These are phyloP conservation scores for Candida xyloterini DNA, from an alignment of 805 yeast species.

Conservation along the genomic window DNA sequence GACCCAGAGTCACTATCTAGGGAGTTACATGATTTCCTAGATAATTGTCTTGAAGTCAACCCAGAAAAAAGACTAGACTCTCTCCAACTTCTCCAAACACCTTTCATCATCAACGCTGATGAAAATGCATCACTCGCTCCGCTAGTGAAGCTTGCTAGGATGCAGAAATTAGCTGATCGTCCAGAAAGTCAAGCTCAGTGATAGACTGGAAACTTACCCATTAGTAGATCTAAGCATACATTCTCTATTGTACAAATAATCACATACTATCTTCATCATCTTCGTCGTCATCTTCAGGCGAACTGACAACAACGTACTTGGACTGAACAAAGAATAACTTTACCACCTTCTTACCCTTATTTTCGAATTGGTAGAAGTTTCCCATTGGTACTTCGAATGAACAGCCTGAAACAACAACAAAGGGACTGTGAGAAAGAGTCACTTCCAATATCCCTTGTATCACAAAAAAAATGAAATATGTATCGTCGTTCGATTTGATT, in stretches of 20 bases:
- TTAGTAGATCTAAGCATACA: conserved; percentile 10
- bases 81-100: conserved; percentile 62
- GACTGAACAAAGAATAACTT: conserved; percentile 76
- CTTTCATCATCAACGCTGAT: conserved; percentile 62
- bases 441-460: conserved; percentile 70
- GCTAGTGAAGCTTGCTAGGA: conserved; percentile 67
- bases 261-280: conserved; percentile 16
- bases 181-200: conserved; percentile 20
- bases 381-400: conserved; percentile 80
- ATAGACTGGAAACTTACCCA: conserved; percentile 1
- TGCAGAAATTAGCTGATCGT: conserved; percentile 49
- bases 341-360: conserved; percentile 56
- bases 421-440: conserved; percentile 52
- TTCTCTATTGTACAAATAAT: conserved; percentile 10
- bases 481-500: conserved; percentile 57
- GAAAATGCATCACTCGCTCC: conserved; percentile 64
- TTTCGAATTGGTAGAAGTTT: conserved; percentile 65
- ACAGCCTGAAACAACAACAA: conserved; percentile 68
- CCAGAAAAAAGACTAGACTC: conserved; percentile 81
- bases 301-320: conserved; percentile 37
- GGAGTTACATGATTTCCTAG: conserved; percentile 64
- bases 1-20: conserved; percentile 71
- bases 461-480: conserved; percentile 73
- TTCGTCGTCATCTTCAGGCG: conserved; percentile 24
- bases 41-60: conserved; percentile 77